Percentiles rank a stretch among this genome's conserved stretches.
Evolutionary conservation across 2,329 filamentous ascomycete species (phyloP).

Genomic region (Diaporthe humulicola): DNA sequence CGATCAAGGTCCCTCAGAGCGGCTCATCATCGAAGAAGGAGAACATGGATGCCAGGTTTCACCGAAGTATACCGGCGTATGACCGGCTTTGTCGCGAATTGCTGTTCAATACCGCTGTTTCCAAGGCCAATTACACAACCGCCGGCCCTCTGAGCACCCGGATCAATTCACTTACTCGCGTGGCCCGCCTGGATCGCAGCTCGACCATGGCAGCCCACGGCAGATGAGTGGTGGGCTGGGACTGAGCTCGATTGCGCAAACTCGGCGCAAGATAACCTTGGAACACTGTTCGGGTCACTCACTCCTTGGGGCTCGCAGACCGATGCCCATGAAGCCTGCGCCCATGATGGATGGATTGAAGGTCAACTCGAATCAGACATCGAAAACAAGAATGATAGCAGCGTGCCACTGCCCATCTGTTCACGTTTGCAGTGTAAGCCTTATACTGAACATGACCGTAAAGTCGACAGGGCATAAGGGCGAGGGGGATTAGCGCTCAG

Average conservation of each 20-base stretch:
- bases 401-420: too few species aligned
- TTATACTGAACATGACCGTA: background rate
- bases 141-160: too few species aligned
- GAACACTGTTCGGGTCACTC: background rate
- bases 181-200: background rate
- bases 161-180: background rate
- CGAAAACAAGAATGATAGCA: background rate
- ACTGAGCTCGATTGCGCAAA: too few species aligned
- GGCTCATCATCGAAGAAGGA: background rate
- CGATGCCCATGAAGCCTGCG: background rate
- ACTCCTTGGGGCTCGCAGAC: background rate
- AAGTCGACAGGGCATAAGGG: background rate
- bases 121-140: background rate
- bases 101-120: background rate
- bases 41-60: background rate
- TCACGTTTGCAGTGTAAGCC: too few species aligned
- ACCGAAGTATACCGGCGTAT: background rate
- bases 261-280: too few species aligned
- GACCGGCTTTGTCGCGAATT: too few species aligned
- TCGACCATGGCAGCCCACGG: background rate
- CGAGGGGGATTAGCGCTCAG: background rate
- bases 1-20: background rate
- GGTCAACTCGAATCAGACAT: too few species aligned
- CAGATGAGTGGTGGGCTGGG: background rate
- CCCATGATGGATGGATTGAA: too few species aligned